phyloP scores from a whole-genome alignment of 2,329 filamentous ascomycete species.

The Myriangium duriaei region DNA sequence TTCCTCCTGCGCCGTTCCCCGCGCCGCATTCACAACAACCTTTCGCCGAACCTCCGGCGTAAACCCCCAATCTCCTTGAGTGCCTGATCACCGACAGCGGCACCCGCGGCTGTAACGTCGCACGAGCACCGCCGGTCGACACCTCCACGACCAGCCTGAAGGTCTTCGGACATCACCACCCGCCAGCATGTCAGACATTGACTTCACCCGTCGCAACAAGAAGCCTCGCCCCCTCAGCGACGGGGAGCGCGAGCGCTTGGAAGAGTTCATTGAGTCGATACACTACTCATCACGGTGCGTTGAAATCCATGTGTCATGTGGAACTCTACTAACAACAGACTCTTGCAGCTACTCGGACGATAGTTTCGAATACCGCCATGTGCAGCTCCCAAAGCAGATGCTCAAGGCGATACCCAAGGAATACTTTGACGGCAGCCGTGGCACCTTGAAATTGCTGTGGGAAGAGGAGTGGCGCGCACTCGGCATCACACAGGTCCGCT shows the following conservation, averaged over 20 bases:
- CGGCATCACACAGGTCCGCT: slow-evolving; percentile 90
- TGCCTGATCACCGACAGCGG: no score
- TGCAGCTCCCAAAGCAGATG: slow-evolving; percentile 96
- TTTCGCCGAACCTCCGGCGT: no score
- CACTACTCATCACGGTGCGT: slow-evolving; percentile 85
- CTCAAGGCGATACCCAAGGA: slow-evolving; percentile 92
- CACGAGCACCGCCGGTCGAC: no score
- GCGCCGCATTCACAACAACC: no score
- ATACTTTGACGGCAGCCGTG: slow-evolving; percentile 78
- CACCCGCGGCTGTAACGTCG: no score
- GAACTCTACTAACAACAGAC: no score
- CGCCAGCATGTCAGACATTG: slow-evolving; percentile 46
- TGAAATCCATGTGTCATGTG: no score
- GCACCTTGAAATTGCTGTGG: slow-evolving; percentile 91
- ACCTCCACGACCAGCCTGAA: no score
- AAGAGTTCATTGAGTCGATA: slow-evolving; percentile 86
- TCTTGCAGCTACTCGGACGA: slow-evolving; percentile 71
- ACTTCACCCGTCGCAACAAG: slow-evolving; percentile 76
- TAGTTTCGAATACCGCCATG: slow-evolving; percentile 92
- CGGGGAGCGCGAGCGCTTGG: slow-evolving; percentile 66
- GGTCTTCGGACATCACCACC: no score
- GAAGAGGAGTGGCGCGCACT: slow-evolving; percentile 97
- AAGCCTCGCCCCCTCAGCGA: slow-evolving; percentile 70
- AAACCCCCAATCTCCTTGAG: no score
- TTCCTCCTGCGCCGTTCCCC: no score